A percentile compares a stretch with the other conserved stretches of the same genome.
Conservation (phyloP, 805 yeast genomes). For the Tetrapisispora pingtungensis region DNA sequence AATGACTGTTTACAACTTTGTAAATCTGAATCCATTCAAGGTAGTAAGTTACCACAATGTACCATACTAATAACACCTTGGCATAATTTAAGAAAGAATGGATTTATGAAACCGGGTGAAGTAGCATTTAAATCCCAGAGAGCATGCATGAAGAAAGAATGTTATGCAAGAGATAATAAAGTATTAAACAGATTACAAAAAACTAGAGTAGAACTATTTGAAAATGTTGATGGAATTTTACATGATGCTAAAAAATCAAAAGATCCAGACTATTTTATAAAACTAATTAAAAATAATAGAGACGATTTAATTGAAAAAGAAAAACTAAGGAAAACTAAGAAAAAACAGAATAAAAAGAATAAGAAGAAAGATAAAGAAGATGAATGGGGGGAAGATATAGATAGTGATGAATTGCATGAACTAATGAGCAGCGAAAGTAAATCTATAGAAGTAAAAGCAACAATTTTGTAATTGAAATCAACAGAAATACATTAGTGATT, state of each 20-base stretch:
- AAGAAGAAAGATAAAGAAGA: slow-evolving; percentile 14
- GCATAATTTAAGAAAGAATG: slow-evolving; percentile 54
- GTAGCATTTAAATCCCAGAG: slow-evolving; percentile 59
- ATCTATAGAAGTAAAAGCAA: background rate
- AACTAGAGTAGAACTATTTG: slow-evolving; percentile 46
- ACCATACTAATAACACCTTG: slow-evolving; percentile 68
- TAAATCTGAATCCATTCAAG: slow-evolving; percentile 68
- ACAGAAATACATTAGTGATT: too few relatives aligned
- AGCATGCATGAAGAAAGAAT: slow-evolving; percentile 41
- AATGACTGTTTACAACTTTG: slow-evolving; percentile 59
- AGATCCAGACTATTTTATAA: slow-evolving; percentile 18
- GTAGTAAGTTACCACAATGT: slow-evolving; percentile 57
- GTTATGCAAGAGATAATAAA: slow-evolving; percentile 48
- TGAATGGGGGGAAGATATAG: slow-evolving; percentile 5
- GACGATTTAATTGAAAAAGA: slow-evolving; percentile 19
- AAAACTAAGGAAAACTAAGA: slow-evolving; percentile 11
- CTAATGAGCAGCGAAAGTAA: background rate
- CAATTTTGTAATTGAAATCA: too few relatives aligned
- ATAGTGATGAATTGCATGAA: background rate
- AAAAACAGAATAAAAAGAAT: slow-evolving; percentile 11
- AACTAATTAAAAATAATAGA: slow-evolving; percentile 11
- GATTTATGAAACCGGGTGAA: slow-evolving; percentile 69
- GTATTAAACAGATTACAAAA: slow-evolving; percentile 54
- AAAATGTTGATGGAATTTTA: slow-evolving; percentile 21
- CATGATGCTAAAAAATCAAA: slow-evolving; percentile 26